A percentile compares a stretch with the other conserved stretches of the same genome.
These are phyloP conservation scores for Calonectria leucothoes DNA, from an alignment of 2,329 filamentous ascomycete genomes.

Conservation along the genomic window DNA sequence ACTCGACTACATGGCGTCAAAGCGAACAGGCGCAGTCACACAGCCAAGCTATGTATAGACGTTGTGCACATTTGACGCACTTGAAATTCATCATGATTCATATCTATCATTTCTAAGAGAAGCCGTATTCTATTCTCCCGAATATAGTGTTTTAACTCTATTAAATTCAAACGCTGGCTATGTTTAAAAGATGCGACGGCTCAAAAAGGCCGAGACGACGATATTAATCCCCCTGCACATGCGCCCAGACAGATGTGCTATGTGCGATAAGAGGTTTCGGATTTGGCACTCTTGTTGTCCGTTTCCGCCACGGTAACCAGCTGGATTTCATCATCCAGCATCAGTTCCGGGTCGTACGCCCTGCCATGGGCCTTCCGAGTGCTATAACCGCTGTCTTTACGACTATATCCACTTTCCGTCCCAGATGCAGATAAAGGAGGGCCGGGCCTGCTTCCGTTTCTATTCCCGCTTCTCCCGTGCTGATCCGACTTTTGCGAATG, in stretches of 20 bases:
- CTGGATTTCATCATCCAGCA: slow-evolving; percentile 46
- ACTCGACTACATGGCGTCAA: neutral
- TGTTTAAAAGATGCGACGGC: neutral
- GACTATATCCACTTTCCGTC: neutral
- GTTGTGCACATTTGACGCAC: neutral
- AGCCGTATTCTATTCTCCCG: neutral
- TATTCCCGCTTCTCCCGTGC: slow-evolving; percentile 17
- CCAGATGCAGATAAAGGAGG: neutral
- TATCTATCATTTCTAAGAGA: neutral
- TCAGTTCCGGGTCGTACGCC: slow-evolving; percentile 50
- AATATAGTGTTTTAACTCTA: neutral
- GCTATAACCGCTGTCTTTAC: slow-evolving; percentile 16
- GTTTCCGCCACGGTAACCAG: slow-evolving; percentile 41
- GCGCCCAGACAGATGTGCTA: neutral
- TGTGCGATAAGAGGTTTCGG: neutral
- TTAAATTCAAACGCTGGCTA: slow-evolving; percentile 1
- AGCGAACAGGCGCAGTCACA: neutral
- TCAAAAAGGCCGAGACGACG: neutral
- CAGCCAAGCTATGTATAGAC: neutral
- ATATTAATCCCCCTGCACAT: neutral
- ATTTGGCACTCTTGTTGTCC: slow-evolving; percentile 25
- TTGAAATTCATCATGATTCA: neutral
- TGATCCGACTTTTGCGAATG: slow-evolving; percentile 32
- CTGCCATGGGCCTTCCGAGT: slow-evolving; percentile 30
- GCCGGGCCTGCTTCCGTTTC: neutral